Evolutionary conservation across 2,329 filamentous ascomycete species (phyloP).

Genomic region (Monosporascus sp.): DNA sequence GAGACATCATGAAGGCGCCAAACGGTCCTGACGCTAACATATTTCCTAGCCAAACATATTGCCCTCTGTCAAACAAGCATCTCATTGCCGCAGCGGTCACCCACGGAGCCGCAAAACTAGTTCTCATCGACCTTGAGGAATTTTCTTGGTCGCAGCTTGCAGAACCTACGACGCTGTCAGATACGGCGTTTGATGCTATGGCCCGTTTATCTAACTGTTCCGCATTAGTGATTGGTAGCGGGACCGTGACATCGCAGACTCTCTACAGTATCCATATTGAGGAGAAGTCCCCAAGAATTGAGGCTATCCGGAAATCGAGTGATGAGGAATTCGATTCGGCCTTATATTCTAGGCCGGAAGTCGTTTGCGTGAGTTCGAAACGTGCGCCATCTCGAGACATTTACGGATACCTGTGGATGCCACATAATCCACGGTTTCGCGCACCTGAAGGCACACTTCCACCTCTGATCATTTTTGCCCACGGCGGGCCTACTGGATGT

Average conservation of each 20-base stretch:
- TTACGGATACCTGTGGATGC: slow-evolving; percentile 44
- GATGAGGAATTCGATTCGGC: no score
- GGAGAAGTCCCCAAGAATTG: no score
- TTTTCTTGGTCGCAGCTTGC: no score
- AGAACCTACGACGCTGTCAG: slow-evolving; percentile 22
- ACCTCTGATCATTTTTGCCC: slow-evolving; percentile 44
- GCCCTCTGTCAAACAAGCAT: no score
- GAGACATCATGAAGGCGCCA: no score
- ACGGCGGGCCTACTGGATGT: slow-evolving; percentile 47
- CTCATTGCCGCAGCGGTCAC: no score
- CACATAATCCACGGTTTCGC: slow-evolving; percentile 39
- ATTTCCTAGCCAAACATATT: no score
- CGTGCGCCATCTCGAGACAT: slow-evolving; percentile 24
- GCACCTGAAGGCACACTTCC: slow-evolving; percentile 34
- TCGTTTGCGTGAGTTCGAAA: slow-evolving; percentile 25
- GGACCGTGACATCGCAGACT: slow-evolving; percentile 9
- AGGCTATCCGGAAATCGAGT: no score
- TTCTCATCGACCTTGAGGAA: no score
- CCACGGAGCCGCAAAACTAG: no score
- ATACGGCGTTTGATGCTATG: slow-evolving; percentile 31
- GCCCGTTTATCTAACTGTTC: slow-evolving; percentile 28
- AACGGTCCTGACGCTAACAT: no score
- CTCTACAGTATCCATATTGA: no score
- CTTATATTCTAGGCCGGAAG: slow-evolving; percentile 16
- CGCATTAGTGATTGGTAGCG: slow-evolving; percentile 34